Percentiles rank a stretch among this genome's conserved stretches.
phyloP scores from a whole-genome alignment of 192 early-diverging fungal species.

The Pilaira anomala region DNA sequence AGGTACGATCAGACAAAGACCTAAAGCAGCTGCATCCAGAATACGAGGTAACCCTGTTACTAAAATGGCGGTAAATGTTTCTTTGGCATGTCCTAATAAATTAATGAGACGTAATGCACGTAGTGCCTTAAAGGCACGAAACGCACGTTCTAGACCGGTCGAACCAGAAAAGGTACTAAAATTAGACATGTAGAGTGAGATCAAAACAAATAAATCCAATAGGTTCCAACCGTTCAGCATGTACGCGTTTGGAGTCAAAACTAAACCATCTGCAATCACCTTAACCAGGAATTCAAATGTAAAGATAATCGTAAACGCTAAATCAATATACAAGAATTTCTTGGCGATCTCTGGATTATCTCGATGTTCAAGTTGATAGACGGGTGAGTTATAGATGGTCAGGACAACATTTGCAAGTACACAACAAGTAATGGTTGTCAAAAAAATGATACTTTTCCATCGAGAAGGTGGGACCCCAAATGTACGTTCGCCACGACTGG shows the following conservation, averaged over 20 bases:
- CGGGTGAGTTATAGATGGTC: constrained; percentile 42
- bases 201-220: constrained; percentile 58
- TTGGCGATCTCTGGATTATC: neutral
- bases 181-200: constrained; percentile 50
- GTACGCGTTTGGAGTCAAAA: constrained; percentile 60
- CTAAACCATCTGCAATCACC: constrained; percentile 57
- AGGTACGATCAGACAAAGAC: constrained; percentile 50
- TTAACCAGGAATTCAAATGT: constrained; percentile 53
- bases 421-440: constrained; percentile 41
- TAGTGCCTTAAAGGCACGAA: constrained; percentile 57
- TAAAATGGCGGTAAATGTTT: constrained; percentile 53
- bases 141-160: constrained; percentile 41
- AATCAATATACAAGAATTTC: constrained; percentile 36
- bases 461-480: constrained; percentile 41
- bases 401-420: constrained; percentile 50
- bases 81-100: constrained; percentile 46
- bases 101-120: constrained; percentile 58
- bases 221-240: constrained; percentile 54
- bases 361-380: constrained; percentile 44
- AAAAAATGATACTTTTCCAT: constrained; percentile 43
- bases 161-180: constrained; percentile 36
- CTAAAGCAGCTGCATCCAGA: constrained; percentile 48
- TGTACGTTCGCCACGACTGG: constrained; percentile 46
- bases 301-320: constrained; percentile 49
- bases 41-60: constrained; percentile 56